Base-by-base conservation (phyloP, 2,329 filamentous ascomycete species). In the Byssochlamys sp. region DNA sequence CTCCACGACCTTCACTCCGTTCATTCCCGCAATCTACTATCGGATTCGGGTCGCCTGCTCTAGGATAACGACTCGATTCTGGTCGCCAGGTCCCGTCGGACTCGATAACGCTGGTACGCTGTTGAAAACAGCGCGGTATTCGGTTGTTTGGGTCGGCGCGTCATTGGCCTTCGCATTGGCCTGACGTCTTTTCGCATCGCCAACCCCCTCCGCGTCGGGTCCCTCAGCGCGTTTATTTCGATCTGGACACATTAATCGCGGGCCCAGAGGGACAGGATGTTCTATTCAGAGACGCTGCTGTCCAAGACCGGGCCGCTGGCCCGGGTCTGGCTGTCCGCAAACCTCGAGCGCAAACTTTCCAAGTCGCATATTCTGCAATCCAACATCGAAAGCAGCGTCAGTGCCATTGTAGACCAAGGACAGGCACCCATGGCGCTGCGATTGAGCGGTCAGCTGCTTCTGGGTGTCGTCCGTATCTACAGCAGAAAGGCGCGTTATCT, bases 381-480 rank as follows among this genome's bases (percentile, higher is more conserved):
- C 59, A 95, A 96, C 77, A 88, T 99, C 66, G 88, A 92, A 67
- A 90, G 91, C 77, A 96, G 91, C 74, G 91, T 99, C 63, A 88
- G 90, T 73, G 90, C 91, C 65, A 99, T 99, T 73, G 94, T 97
- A 64, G 90, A 89, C 59, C 90, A 90, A 53, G 89, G 88, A 63
- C 90, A 96, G 75, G 94, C 92, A 49, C 94, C 94, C 29, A 92
- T 99, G 84, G 94, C 94, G 29, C 77, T 99, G 68, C 90, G 94
- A 65, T 78, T 99, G 61, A 97, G 91, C 69, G 91, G 92, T 59
- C 94, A 99, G 77, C 81, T 99, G 58, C 80, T 99, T 69, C 83
- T 99, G 57, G 94, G 94, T 77, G 94, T 99, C 27, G 94, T 96
- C 66, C 86, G 92, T 70, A 99, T 99, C 69, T 99, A 99, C 75